Base-by-base conservation (phyloP, 352 stramenopile genomes). In the Sclerospora graminicola region DNA sequence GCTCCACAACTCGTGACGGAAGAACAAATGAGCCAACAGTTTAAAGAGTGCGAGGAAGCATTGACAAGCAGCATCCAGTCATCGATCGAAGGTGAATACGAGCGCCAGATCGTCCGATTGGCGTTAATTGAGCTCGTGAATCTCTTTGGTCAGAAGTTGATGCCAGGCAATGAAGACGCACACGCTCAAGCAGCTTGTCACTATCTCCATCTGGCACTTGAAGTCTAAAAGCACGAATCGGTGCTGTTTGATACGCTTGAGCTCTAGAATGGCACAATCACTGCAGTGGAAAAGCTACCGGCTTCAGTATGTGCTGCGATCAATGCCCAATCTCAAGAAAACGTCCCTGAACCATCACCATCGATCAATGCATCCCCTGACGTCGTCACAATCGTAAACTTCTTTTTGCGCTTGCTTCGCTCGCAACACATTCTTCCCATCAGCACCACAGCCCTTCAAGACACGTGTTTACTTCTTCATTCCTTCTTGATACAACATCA, bases 151-250 rank as follows among this genome's bases (percentile, higher is more conserved):
- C 51, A 55, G 34, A 74, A 84, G 32, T 8, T 78, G 1, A 8
- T 84, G 13, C 45, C 34, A 7, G 50, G 32, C 5, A 52, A 62
- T 18, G 65, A 84, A 50, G 54, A 81, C 9, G 49, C 66, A 11
- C 73, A 87, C 31, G 51, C 83, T 14, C 73, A 86, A 53, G 74
- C 69, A 16, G 75, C 72, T 21, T 84, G 83, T 33, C 75, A 88
- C 49, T 88, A 81, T 49, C 47, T 90, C 20, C 65, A 57, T 27
- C 41, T 86, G 13, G 75, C 66, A 0, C 24, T 77, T 1, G 41
- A 54, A 19, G 60, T 85, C 2, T 49, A 61, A 21, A 60, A 54
- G 16, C 63, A 82, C 14, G 57, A 80, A 15, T 48, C 26, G 0
- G 44, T 57, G n/a, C 44, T 90, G 4, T 82, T 84, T 24, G 58